Evolutionary conservation across 139 green algal species (phyloP), one percentile per base, ranked within the genome.

Genomic region (Klebsormidium nitens): DNA sequence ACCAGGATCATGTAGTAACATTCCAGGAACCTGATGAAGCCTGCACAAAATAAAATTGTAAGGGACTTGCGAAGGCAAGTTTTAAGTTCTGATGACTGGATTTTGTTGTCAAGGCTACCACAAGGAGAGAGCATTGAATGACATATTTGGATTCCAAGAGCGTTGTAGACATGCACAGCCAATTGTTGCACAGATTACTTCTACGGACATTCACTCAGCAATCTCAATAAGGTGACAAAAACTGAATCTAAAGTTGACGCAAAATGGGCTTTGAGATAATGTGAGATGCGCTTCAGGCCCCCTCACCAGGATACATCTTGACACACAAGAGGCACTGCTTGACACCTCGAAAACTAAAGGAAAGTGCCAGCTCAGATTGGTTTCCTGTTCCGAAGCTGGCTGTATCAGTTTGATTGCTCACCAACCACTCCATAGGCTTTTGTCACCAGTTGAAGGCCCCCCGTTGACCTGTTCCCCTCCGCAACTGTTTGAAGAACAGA

Each of bases 1-100:
- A 95, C 71, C 44, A 97, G 71, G 59, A 97, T 82, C 60, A 97
- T 78, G 76, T 97, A 97, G 78, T 89, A 89, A 2, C 81, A 78
- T 60, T 90, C 84, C 26, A 91, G 83, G 65, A 96, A 90, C 23
- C 76, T 71, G 46, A 93, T 88, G 81, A 66, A 75, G n/a, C 71
- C 71, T 78, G 71, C 14, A 52, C 11, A 61, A n/a, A n/a, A n/a
- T n/a, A n/a, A n/a, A n/a, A n/a, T n/a, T 8, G 11, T 8, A 14
- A 14, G 42, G 42, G 42, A 14, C 42, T 8, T 8, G 42, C 11
- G 42, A 14, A 14, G 42, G 42, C 42, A 14, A 14, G 42, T 50
- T 8, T 8, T 50, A 26, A 50, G 42, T 26, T 50, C 11, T 8
- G 11, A 50, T 50, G 14, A 50, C n/a, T n/a, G n/a, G n/a, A 50